Conservation (phyloP, 2,329 filamentous ascomycete species). For the Penicillium sp. region DNA sequence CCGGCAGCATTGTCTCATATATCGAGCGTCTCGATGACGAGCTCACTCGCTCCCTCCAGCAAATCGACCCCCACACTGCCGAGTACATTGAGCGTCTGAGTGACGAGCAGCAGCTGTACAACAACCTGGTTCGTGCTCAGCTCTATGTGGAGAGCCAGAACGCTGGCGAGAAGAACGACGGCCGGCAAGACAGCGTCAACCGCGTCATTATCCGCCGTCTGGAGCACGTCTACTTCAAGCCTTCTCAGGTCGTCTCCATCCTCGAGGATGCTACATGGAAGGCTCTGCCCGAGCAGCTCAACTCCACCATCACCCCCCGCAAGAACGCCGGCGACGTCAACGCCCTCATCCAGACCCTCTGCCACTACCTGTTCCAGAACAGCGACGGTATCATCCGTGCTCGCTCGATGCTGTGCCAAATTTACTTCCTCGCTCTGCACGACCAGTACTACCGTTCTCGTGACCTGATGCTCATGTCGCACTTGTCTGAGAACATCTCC, state of each 20-base stretch:
- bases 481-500: constrained; percentile 94
- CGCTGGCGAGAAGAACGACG: constrained; percentile 68
- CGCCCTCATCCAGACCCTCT: constrained; percentile 77
- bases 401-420: constrained; percentile 95
- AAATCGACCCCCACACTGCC: constrained; percentile 96
- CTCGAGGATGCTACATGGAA: constrained; percentile 96
- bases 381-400: constrained; percentile 96
- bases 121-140: constrained; percentile 82
- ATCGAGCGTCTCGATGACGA: constrained; percentile 96
- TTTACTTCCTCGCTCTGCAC: constrained; percentile 96
- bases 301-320: constrained; percentile 81
- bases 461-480: constrained; percentile 99
- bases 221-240: constrained; percentile 99
- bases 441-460: constrained; percentile 97
- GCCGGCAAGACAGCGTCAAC: constrained; percentile 85
- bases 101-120: constrained; percentile 89
- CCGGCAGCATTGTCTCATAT: constrained; percentile 91
- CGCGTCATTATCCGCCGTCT: constrained; percentile 89
- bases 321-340: constrained; percentile 67
- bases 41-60: constrained; percentile 93
- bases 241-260: constrained; percentile 86
- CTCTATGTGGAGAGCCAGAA: constrained; percentile 84
- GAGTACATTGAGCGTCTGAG: constrained; percentile 96
- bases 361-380: constrained; percentile 91
- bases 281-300: constrained; percentile 65